Percentiles rank a stretch among this genome's conserved stretches.
Conservation (phyloP, 2,329 filamentous ascomycete genomes). For the Hypoxylon sp. region DNA sequence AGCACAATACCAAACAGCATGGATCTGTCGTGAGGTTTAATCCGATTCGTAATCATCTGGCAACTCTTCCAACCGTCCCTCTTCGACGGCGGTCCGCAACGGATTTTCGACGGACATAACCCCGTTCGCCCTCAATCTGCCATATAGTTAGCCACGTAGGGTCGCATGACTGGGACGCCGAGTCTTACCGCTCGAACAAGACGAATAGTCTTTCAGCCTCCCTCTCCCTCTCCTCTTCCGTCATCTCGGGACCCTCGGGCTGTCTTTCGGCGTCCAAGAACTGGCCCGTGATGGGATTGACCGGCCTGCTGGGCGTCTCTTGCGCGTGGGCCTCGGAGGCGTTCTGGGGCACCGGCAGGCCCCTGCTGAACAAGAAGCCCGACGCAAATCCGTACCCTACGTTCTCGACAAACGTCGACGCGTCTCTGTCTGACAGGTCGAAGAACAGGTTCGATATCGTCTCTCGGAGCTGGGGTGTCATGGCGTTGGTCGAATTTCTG, state of each 20-base stretch:
- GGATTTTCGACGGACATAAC: constrained; percentile 75
- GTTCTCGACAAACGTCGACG: constrained; percentile 83
- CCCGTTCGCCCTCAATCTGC: constrained; percentile 52
- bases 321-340: constrained; percentile 60
- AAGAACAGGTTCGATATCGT: constrained; percentile 83
- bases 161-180: not conserved
- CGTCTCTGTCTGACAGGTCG: constrained; percentile 82
- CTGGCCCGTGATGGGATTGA: constrained; percentile 91
- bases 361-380: constrained; percentile 86
- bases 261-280: constrained; percentile 72
- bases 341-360: constrained; percentile 77
- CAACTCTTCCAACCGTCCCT: constrained; percentile 72
- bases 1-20: too few species aligned
- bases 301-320: constrained; percentile 48
- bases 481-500: constrained; percentile 76
- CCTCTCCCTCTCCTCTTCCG: constrained; percentile 86
- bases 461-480: constrained; percentile 75
- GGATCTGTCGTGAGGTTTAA: constrained; percentile 11
- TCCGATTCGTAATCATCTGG: constrained; percentile 45
- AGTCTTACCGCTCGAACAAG: constrained; percentile 78
- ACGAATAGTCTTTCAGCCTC: constrained; percentile 92
- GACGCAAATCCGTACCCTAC: constrained; percentile 95
- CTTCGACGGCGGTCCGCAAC: constrained; percentile 66
- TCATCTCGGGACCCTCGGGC: constrained; percentile 75
- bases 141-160: constrained; percentile 30